A percentile compares a stretch with the other conserved stretches of the same genome.
Evolutionary conservation across 2,329 filamentous ascomycete genomes (phyloP).

Genomic region (Rhytidhysteron rufulum): DNA sequence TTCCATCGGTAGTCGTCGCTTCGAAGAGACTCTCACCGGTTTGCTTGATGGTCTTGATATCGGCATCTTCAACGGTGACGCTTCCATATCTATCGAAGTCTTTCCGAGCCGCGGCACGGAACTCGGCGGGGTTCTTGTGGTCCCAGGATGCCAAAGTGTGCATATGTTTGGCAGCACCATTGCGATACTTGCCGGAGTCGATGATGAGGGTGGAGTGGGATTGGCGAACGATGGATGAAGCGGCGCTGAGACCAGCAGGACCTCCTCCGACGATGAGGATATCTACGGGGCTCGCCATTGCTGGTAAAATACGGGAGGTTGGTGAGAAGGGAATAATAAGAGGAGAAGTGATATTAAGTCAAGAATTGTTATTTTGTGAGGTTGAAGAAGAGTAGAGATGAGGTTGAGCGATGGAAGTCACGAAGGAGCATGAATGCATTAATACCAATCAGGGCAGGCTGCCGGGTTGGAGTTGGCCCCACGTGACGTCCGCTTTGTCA

Average conservation of each 20-base stretch:
- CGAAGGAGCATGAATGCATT: too few species aligned
- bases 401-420: too few species aligned
- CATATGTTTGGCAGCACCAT: constrained; percentile 33
- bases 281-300: too few species aligned
- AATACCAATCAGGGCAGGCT: too few species aligned
- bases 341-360: too few species aligned
- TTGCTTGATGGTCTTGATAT: constrained; percentile 17
- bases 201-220: constrained; percentile 37
- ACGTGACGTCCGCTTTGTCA: too few species aligned
- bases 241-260: constrained; percentile 37
- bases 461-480: too few species aligned
- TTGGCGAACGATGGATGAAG: constrained; percentile 30
- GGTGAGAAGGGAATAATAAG: too few species aligned
- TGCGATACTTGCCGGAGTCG: constrained; percentile 36
- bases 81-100: not conserved
- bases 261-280: constrained; percentile 29
- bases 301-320: too few species aligned
- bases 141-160: constrained; percentile 18
- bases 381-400: too few species aligned
- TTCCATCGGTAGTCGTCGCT: constrained; percentile 40
- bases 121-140: not conserved
- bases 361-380: too few species aligned
- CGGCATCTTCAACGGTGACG: constrained; percentile 16
- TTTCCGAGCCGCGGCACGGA: not conserved
- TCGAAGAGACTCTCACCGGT: constrained; percentile 33